Evolutionary conservation across 805 yeast genomes (phyloP), one percentile per base, ranked within the genome.

Genomic region (Lipomyces yamadae): DNA sequence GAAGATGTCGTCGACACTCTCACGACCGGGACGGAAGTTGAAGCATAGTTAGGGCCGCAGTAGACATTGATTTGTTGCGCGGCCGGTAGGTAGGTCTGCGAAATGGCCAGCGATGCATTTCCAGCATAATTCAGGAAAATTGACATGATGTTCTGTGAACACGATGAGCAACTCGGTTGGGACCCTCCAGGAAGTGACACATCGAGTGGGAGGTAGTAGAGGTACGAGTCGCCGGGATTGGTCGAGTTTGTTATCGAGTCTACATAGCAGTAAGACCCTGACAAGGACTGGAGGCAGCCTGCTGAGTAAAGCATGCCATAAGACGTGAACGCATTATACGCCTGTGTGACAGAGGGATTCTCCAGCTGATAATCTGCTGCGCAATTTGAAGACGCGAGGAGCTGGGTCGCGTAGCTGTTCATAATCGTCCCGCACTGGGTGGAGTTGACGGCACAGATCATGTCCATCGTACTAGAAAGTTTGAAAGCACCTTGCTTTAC

Each of bases 191-290:
- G 78, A 54, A 71, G 70, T 7, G 70, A 52, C 11, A 70, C 68
- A 18, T 75, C 78, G 35, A 76, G 68, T 7, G 78, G 77, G 52
- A 76, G 66, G 39, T 74, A 73, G 61, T 75, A 76, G 45, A 76
- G 68, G 59, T 71, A 74, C 32, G 75, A 74, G 58, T 76, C 76
- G 4, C 67, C 65, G n/a, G 66, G 58, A 34, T 61, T 67, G 33
- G 58, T 58, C 24, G 66, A 35, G 61, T 73, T 66, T 7, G 55
- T 69, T 54, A 74, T 62, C 1, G 76, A 70, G 58, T 75, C 72
- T 18, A 74, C 70, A 64, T 74, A 76, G 68, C 78, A 76, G 68
- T 75, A 76, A n/a, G 67, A 59, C 18, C 70, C 71, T 8, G 56
- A 35, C 7, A 59, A 15, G 54, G 60, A 39, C 42, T 60, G 64